phyloP scores from a whole-genome alignment of 208 protist species.

The Acanthamoeba castellanii region DNA sequence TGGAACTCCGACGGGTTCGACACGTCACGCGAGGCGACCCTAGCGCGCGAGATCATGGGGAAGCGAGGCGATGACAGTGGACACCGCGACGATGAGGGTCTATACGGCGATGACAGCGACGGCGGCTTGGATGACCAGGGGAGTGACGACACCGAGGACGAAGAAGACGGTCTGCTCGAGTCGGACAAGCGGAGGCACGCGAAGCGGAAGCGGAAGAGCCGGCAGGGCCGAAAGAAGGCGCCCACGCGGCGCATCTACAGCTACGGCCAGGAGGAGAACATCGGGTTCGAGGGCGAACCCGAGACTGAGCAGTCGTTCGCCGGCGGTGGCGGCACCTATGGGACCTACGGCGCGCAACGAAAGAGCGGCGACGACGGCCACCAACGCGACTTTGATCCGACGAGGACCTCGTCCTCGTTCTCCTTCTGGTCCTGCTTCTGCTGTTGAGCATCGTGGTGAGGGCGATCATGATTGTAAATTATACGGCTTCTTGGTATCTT shows the following conservation, averaged over 20 bases:
- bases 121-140: not conserved
- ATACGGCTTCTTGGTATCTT: too few species aligned
- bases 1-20: constrained; percentile 48
- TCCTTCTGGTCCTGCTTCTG: constrained; percentile 3
- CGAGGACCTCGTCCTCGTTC: not conserved
- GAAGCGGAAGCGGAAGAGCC: not conserved
- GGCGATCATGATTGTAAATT: not conserved
- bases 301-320: constrained; percentile 2
- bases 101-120: not conserved
- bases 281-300: not conserved
- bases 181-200: not conserved
- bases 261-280: not conserved
- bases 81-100: not conserved
- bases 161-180: not conserved
- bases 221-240: not conserved
- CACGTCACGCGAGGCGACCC: constrained; percentile 27
- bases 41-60: constrained; percentile 9
- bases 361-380: not conserved
- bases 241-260: constrained; percentile 43
- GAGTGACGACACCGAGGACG: not conserved
- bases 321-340: not conserved
- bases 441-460: too few species aligned
- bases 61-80: not conserved
- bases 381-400: not conserved
- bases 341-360: not conserved